Evolutionary conservation across 1,284 basidiomycete genomes (phyloP).

Genomic region (Ganoderma multipileum): DNA sequence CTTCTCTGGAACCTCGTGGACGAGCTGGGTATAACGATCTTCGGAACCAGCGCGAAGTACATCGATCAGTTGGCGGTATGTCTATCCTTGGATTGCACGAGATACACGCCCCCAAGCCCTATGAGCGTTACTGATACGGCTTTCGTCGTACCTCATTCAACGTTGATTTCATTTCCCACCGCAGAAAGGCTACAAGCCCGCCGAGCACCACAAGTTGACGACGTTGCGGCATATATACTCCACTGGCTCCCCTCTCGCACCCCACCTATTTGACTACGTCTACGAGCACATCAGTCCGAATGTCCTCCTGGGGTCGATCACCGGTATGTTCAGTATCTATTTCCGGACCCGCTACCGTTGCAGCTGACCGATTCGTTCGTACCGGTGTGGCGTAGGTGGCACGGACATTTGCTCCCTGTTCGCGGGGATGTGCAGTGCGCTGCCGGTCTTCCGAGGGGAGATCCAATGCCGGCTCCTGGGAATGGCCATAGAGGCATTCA

Average conservation of each 20-base stretch:
- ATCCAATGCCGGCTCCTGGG: slow-evolving; percentile 88
- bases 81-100: slow-evolving; percentile 29
- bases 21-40: slow-evolving; percentile 77
- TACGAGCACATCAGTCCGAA: slow-evolving; percentile 73
- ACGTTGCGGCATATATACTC: slow-evolving; percentile 80
- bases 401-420: slow-evolving; percentile 91
- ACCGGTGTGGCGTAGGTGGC: slow-evolving; percentile 56
- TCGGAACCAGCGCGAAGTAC: slow-evolving; percentile 87
- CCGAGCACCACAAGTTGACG: slow-evolving; percentile 67
- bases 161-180: slow-evolving; percentile 21
- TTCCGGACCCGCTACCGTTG: not conserved
- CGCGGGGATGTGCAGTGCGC: slow-evolving; percentile 79
- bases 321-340: slow-evolving; percentile 53
- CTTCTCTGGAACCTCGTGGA: slow-evolving; percentile 81
- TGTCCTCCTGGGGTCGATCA: slow-evolving; percentile 81
- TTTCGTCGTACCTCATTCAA: not conserved
- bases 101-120: slow-evolving; percentile 11
- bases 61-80: slow-evolving; percentile 77
- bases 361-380: slow-evolving; percentile 5
- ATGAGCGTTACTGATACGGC: not conserved
- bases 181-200: slow-evolving; percentile 72
- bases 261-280: slow-evolving; percentile 81
- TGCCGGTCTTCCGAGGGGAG: slow-evolving; percentile 87
- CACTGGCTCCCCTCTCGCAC: slow-evolving; percentile 84
- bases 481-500: slow-evolving; percentile 73